Base-by-base conservation (phyloP, 805 yeast genomes). In the Pachysolen tannophilus region DNA sequence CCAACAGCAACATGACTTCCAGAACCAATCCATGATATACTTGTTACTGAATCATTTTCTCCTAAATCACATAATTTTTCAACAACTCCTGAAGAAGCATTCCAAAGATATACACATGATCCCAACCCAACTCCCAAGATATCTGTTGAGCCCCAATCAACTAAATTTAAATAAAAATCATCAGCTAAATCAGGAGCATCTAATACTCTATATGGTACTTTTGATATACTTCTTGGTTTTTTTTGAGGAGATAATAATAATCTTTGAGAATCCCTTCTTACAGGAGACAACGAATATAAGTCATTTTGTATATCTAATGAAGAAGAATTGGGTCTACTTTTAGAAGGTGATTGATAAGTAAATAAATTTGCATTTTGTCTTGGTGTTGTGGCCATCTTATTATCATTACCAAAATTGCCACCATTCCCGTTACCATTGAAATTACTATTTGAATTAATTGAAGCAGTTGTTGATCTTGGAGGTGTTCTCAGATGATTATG, bases 151-250 rank as follows among this genome's bases (percentile, higher is more conserved):
- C 97, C 95, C 98, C 98, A 90, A 53, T 92, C 97, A 1, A 92
- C 82, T 38, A 92, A 65, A 48, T 92, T 92, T 33, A 87, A 67
- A 53, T 90, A 90, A 52, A 88, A 90, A 53, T 90, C 97, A 54
- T 92, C 97, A 5, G 86, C 86, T 16, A 92, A 63, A 32, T 86
- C 95, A 0, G 97, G 98, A 0, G 98, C 98, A 60, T 90, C 98
- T 29, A 90, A 68, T 5, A 90, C 97, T 37, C 95, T 69, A 50
- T 82, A 87, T 0, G 98, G 97, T 1, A 87, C 84, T 50, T 82
- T 84, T 3, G 92, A 68, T 15, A 92, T 83, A 20, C 73, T 70
- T 30, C 98, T 62, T 2, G 82, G 75, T 49, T 76, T 81, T 56
- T 80, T 85, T 38, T 82, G 79, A 0, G 97, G 97, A 2, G 90